phyloP scores from a whole-genome alignment of 768 basidiomycete species.

The Hysterangium stoloniferum region DNA sequence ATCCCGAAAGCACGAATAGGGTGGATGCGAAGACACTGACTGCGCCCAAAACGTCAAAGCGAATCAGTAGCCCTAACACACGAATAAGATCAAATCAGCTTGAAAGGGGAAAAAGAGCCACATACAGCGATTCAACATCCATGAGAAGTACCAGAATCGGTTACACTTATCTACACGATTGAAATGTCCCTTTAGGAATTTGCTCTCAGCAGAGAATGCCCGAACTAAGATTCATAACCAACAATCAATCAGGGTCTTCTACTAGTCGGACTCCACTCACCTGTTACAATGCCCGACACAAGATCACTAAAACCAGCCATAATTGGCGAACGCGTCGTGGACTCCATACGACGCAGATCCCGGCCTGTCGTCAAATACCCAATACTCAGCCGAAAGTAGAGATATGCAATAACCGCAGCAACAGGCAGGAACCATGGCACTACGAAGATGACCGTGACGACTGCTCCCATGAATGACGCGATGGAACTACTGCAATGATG shows the following conservation, averaged over 20 bases:
- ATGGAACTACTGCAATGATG: conserved; percentile 10
- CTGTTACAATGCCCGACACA: conserved; percentile 15
- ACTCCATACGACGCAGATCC: conserved; percentile 29
- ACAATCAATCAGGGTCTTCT: conserved; percentile 12
- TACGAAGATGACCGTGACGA: conserved; percentile 17
- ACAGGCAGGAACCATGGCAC: conserved; percentile 12
- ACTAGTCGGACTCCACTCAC: not conserved
- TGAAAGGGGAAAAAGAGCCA: not conserved
- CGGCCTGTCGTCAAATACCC: conserved; percentile 22
- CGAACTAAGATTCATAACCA: conserved; percentile 15
- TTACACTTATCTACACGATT: conserved; percentile 4
- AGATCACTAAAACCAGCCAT: conserved; percentile 21
- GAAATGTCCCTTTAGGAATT: conserved; percentile 13
- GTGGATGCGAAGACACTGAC: conserved; percentile 28
- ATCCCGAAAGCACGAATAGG: conserved; percentile 26
- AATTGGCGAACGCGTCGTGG: conserved; percentile 26
- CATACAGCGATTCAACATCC: conserved; percentile 17
- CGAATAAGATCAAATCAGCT: not conserved
- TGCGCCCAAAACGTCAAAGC: conserved; percentile 32
- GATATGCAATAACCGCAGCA: conserved; percentile 6
- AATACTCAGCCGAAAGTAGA: conserved; percentile 11
- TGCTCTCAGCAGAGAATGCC: conserved; percentile 17
- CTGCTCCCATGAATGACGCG: conserved; percentile 19
- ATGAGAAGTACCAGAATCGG: conserved; percentile 17
- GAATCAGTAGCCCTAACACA: conserved; percentile 11